These are phyloP conservation scores for Corrigiola litoralis DNA, from an alignment of 179 eudicot species.

Conservation along the genomic window DNA sequence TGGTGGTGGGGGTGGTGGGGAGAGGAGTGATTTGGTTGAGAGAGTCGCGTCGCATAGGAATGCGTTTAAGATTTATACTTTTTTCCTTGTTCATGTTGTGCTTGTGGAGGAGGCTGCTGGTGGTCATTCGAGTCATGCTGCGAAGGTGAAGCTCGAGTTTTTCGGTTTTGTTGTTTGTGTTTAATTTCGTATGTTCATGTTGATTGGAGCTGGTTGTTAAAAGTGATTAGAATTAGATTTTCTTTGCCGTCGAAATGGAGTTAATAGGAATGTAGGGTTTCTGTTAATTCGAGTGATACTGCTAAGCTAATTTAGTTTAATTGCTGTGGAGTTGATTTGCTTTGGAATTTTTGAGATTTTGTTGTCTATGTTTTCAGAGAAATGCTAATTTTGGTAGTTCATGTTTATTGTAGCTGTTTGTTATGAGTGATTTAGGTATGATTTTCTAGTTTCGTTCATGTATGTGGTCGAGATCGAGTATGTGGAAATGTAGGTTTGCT, in stretches of 20 bases:
- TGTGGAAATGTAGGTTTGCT: too few species aligned
- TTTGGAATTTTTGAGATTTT: background rate
- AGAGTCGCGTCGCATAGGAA: constrained; percentile 74
- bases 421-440: background rate
- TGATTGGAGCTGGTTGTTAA: background rate
- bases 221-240: too few species aligned
- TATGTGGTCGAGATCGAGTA: too few species aligned
- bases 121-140: constrained; percentile 19
- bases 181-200: background rate
- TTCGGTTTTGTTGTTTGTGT: background rate
- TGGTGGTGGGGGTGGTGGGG: constrained; percentile 24
- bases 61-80: constrained; percentile 79
- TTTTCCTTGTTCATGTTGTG: constrained; percentile 62
- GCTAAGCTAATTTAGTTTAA: too few species aligned
- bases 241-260: too few species aligned
- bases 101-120: constrained; percentile 52
- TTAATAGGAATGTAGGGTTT: too few species aligned
- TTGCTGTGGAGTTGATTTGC: too few species aligned
- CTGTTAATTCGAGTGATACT: too few species aligned
- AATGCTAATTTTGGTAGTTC: background rate
- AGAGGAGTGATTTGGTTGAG: constrained; percentile 31
- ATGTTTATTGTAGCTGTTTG: background rate
- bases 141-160: constrained; percentile 47
- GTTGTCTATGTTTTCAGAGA: background rate
- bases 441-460: too few species aligned